phyloP scores from a whole-genome alignment of 148 eudicot genomes.

The Chenopodium formosanum region DNA sequence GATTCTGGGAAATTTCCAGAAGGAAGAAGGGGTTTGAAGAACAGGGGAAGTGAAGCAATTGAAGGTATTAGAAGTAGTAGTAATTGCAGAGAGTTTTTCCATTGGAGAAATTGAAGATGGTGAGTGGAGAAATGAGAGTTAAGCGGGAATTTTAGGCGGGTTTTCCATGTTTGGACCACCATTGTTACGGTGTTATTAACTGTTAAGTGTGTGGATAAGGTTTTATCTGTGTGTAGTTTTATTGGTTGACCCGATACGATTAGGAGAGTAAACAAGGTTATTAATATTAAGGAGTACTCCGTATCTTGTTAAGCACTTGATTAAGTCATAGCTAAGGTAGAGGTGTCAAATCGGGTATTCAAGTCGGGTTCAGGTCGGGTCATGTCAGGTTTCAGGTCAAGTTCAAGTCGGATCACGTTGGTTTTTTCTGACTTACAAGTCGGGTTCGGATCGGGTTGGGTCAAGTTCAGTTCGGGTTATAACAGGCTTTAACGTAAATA shows the following conservation, averaged over 20 bases:
- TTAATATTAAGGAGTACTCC: no score
- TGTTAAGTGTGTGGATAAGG: conserved; percentile 21
- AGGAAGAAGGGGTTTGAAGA: conserved; percentile 13
- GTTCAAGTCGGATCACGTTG: no score
- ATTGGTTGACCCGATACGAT: background rate
- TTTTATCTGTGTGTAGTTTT: background rate
- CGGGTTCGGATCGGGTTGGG: no score
- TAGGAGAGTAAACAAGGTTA: background rate
- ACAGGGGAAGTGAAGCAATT: conserved; percentile 7
- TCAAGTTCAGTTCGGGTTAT: no score
- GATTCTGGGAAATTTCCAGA: conserved; percentile 22
- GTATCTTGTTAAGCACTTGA: no score
- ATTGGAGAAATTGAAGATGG: conserved; percentile 10
- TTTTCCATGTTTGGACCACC: conserved; percentile 8
- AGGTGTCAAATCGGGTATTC: no score
- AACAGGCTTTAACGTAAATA: no score
- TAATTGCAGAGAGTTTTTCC: conserved; percentile 5
- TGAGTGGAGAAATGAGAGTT: conserved; percentile 7
- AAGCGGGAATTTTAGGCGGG: conserved; percentile 30
- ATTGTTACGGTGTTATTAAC: background rate
- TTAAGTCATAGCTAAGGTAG: no score
- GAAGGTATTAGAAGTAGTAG: no score
- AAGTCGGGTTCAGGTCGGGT: no score
- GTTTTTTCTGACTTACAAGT: no score
- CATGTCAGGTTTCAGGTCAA: no score